phyloP scores from a whole-genome alignment of 768 basidiomycete species.

The Rhodotorula graminis region DNA sequence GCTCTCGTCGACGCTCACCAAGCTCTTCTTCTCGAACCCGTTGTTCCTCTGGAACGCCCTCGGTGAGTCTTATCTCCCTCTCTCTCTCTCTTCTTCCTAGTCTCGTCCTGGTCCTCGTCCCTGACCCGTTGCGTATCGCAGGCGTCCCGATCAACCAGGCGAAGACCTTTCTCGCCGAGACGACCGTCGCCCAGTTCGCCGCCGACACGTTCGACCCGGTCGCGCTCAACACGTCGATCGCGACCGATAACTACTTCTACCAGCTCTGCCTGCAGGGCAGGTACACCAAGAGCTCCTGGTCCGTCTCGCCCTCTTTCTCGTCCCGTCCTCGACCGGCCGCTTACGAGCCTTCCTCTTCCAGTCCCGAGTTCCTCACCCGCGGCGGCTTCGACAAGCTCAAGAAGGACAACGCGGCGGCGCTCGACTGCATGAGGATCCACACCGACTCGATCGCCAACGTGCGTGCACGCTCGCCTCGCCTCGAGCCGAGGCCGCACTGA shows the following conservation, averaged over 20 bases:
- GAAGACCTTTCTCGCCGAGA: constrained; percentile 30
- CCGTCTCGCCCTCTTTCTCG: constrained; percentile 57
- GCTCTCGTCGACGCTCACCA: constrained; percentile 58
- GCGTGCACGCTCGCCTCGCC: not conserved
- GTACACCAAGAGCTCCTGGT: constrained; percentile 44
- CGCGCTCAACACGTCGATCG: constrained; percentile 50
- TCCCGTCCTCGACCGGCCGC: not conserved
- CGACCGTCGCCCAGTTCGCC: constrained; percentile 47
- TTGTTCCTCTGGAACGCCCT: constrained; percentile 69
- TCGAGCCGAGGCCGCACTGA: no score
- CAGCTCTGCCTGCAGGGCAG: constrained; percentile 30
- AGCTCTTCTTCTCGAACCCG: constrained; percentile 53
- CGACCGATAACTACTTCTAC: constrained; percentile 58
- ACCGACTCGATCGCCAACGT: constrained; percentile 63
- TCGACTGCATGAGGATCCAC: constrained; percentile 63
- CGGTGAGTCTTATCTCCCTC: constrained; percentile 63
- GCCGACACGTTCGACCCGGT: constrained; percentile 50
- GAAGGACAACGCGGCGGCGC: constrained; percentile 50
- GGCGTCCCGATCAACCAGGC: constrained; percentile 65
- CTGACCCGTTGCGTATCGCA: no score
- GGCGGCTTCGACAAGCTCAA: constrained; percentile 59
- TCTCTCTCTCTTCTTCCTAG: not conserved
- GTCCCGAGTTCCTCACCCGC: constrained; percentile 61
- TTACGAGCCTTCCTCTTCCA: constrained; percentile 42
- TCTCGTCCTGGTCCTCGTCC: no score